A percentile compares a stretch with the other conserved stretches of the same genome.
Evolutionary conservation across 1,139 yeast species (phyloP).

Genomic region (Starmera stellimalicola): DNA sequence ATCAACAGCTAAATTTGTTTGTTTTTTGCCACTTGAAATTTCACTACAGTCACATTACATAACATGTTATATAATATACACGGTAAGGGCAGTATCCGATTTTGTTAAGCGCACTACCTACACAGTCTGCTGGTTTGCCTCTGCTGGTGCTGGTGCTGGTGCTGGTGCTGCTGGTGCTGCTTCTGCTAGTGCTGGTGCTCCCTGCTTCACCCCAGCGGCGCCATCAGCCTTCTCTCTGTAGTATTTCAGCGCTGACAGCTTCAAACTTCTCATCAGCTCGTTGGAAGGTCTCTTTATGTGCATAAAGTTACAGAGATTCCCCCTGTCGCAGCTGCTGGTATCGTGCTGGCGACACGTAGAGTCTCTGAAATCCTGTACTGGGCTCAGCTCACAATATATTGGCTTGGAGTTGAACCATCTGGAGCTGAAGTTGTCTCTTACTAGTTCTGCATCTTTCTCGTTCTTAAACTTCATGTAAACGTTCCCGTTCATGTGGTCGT

Average conservation of each 20-base stretch:
- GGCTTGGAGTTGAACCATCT: conserved; percentile 83
- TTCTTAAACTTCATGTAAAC: conserved; percentile 59
- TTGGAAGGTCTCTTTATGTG: conserved; percentile 57
- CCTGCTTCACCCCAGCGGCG: too few relatives aligned
- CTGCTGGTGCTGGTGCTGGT: too few relatives aligned
- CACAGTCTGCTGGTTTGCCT: conserved; percentile 1
- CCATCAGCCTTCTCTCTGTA: conserved; percentile 2
- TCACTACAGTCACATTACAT: too few relatives aligned
- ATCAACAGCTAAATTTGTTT: too few relatives aligned
- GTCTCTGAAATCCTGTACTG: conserved; percentile 62
- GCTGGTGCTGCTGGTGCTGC: too few relatives aligned
- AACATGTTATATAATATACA: too few relatives aligned
- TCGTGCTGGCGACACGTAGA: conserved; percentile 74
- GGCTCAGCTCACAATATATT: conserved; percentile 71
- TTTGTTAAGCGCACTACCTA: conserved; percentile 1
- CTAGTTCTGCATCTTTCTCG: conserved; percentile 50
- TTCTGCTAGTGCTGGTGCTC: too few relatives aligned
- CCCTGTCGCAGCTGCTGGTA: conserved; percentile 55
- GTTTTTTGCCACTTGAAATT: too few relatives aligned
- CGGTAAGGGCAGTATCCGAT: too few relatives aligned
- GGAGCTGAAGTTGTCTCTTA: conserved; percentile 52
- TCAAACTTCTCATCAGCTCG: conserved; percentile 31
- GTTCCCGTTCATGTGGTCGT: conserved; percentile 76
- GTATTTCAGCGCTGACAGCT: conserved; percentile 25
- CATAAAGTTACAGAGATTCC: conserved; percentile 80